Base-by-base conservation (phyloP, 305 asterid species). In the Fraxinus sp. region DNA sequence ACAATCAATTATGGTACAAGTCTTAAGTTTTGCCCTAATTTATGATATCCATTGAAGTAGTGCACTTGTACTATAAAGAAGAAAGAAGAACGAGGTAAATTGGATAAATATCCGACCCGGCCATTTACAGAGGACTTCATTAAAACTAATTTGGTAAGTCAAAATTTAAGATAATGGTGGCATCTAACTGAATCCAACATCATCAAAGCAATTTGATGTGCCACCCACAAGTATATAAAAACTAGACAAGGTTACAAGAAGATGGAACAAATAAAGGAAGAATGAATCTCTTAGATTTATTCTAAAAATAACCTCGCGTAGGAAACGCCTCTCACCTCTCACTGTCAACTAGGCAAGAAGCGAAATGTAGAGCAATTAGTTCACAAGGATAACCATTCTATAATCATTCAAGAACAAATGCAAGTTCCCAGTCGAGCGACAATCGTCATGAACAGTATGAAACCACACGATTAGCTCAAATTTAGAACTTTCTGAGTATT, bases 171-270 rank as follows among this genome's bases (percentile, higher is more conserved):
- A n/a, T n/a, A n/a, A n/a, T n/a, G n/a, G n/a, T n/a, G n/a, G 24
- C 13, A 71, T 71, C 20, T 32, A 30, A 81, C 24, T 32, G 32
- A 81, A 36, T 8, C 64, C 24, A 37, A 57, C 55, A 26, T 37
- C 36, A 59, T 20, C 85, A 22, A 66, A 76, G 85, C 41, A 68
- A 24, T 46, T 82, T 14, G 75, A 16, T 2, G 70, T 71, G 57
- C 82, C 81, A 77, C 36, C 82, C 81, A 77, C 36, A 81, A 80
- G 35, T 72, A 86, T 74, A 46, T 64, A 72, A 18, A 70, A 66
- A 79, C 79, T n/a, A n/a, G n/a, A 62, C 22, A 64, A 59, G 28
- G 30, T 4, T 37, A 9, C 77, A 49, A 6, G 3, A 79, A 68
- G 46, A 71, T 14, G 76, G 37, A 71, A 33, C 36, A 0, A 33